These are phyloP conservation scores for Debaryomycetaceae sp. DNA, from an alignment of 1,139 yeast genomes.

Conservation along the genomic window DNA sequence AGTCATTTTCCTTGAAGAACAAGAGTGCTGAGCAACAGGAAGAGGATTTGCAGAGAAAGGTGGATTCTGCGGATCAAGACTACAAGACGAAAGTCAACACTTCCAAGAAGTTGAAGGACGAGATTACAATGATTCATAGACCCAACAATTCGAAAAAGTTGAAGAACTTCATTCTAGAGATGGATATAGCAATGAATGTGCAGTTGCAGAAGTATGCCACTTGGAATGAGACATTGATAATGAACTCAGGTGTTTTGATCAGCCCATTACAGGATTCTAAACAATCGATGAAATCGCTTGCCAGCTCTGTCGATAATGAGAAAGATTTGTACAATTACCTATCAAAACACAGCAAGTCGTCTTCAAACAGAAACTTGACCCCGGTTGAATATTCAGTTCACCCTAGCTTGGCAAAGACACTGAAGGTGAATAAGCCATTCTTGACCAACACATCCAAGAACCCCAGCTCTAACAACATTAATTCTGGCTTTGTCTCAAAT, in stretches of 20 bases:
- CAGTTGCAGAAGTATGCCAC: conserved; percentile 88
- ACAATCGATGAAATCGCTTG: conserved; percentile 70
- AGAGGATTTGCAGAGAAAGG: conserved; percentile 79
- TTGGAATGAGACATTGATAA: conserved; percentile 75
- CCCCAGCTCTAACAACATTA: conserved; percentile 1
- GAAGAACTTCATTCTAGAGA: conserved; percentile 74
- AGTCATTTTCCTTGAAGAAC: conserved; percentile 73
- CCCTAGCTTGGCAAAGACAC: conserved; percentile 53
- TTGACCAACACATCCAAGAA: conserved; percentile 21
- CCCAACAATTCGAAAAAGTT: conserved; percentile 74
- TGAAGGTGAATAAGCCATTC: conserved; percentile 35
- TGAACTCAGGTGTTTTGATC: conserved; percentile 81
- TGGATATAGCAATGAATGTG: conserved; percentile 83
- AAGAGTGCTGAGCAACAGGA: conserved; percentile 87
- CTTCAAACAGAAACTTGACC: conserved; percentile 36
- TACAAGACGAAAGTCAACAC: conserved; percentile 72
- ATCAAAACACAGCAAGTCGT: conserved; percentile 40
- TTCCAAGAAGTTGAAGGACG: conserved; percentile 72
- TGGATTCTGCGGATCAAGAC: conserved; percentile 80
- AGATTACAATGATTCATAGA: conserved; percentile 66
- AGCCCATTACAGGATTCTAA: conserved; percentile 57
- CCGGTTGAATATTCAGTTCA: conserved; percentile 81
- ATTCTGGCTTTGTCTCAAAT: background rate
- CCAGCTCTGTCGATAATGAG: conserved; percentile 77
- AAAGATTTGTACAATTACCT: conserved; percentile 74